Base-by-base conservation (phyloP, 148 eudicot genomes). In the Dianthus caryophyllus region DNA sequence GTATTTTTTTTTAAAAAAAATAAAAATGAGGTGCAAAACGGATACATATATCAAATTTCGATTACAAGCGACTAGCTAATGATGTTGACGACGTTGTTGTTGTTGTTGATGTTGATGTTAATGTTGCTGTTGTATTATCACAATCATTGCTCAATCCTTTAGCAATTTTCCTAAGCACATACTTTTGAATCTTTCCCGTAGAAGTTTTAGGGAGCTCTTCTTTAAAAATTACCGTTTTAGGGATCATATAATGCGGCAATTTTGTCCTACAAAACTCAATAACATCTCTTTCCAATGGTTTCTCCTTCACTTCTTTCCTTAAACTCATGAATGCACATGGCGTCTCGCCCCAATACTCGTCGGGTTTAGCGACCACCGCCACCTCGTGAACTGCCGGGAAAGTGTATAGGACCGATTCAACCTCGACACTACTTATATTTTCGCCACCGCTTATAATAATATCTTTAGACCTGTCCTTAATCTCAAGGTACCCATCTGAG, bases 401-500 rank as follows among this genome's bases (percentile, higher is more conserved):
- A 2, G 59, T 57, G 39, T 78, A 78, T 3, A 78, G 36, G 17
- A 78, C 81, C 5, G 77, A 57, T 6, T 78, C 81, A 0, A 78
- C 77, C 79, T 87, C 93, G 0, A 87, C 81, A 30, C 93, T 87
- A 54, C 89, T 83, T 27, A 87, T 54, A 50, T 87, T 87, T 65
- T 75, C 78, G 0, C 73, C 78, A 9, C 78, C 78, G 26, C 78
- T 75, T 44, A 75, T 75, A 1, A 75, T 87, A 6, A 87, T 70
- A 43, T 87, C 89, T 72, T 87, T 87, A 0, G 85, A 83, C 9
- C 95, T 20, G 51, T 88, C 90, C 39, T 83, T 85, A 9, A 88
- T 84, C 57, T 88, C 95, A 29, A 88, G 21, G 66, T 88, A 88
- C n/a, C 90, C 95, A 39, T 85, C 90, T 0, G 73, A 55, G 51